Conservation (phyloP, 2,329 filamentous ascomycete genomes). For the Exophiala viscosa region DNA sequence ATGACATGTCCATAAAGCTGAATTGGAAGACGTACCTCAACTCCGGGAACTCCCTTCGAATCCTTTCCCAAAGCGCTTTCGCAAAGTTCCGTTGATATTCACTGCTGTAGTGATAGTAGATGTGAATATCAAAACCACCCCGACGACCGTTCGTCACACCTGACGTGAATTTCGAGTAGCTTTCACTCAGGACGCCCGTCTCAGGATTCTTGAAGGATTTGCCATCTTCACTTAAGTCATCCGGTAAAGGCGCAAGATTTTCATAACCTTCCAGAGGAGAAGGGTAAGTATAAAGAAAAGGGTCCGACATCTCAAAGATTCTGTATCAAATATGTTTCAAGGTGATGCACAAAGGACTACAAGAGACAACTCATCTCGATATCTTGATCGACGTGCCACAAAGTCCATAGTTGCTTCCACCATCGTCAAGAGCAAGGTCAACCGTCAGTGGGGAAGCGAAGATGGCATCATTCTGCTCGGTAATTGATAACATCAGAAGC, state of each 20-base stretch:
- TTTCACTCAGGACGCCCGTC: constrained; percentile 57
- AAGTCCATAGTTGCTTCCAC: no score
- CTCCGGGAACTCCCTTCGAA: constrained; percentile 69
- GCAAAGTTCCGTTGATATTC: constrained; percentile 64
- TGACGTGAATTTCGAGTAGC: constrained; percentile 68
- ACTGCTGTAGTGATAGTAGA: constrained; percentile 71
- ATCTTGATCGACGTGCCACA: no score
- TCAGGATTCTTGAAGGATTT: constrained; percentile 71
- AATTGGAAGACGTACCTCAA: constrained; percentile 26
- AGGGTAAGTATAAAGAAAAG: constrained; percentile 52
- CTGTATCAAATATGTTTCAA: background rate
- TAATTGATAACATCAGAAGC: background rate
- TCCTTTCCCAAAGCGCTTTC: constrained; percentile 68
- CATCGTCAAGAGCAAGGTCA: no score
- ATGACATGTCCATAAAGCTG: background rate
- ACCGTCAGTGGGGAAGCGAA: background rate
- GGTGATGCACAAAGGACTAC: background rate
- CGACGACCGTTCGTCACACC: constrained; percentile 58
- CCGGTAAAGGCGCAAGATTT: constrained; percentile 45
- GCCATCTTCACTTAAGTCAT: constrained; percentile 64
- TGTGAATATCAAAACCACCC: constrained; percentile 75
- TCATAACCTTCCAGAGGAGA: constrained; percentile 54
- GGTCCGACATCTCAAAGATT: constrained; percentile 44
- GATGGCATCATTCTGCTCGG: background rate
- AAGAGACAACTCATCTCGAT: no score